Conservation (phyloP, 2,329 filamentous ascomycete species). For the Orbilia quercus region DNA sequence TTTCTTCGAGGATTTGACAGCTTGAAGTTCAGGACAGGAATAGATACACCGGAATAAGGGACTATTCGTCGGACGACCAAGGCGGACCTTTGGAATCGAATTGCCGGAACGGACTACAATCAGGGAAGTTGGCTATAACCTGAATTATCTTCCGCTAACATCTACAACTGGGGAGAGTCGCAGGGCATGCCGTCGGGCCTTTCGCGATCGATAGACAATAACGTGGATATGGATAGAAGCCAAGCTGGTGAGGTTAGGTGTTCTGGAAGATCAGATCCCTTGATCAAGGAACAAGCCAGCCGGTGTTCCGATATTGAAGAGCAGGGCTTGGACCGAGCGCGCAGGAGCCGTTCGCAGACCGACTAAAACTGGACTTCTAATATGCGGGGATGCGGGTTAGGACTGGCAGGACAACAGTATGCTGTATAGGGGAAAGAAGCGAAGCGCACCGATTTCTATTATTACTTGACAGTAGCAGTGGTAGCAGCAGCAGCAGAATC, state of each 20-base stretch:
- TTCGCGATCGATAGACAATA: constrained; percentile 43
- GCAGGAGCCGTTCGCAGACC: constrained; percentile 38
- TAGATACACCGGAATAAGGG: constrained; percentile 30
- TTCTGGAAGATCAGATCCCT: constrained; percentile 54
- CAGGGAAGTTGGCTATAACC: constrained; percentile 30
- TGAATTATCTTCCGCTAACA: constrained; percentile 34
- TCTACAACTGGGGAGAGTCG: constrained; percentile 40
- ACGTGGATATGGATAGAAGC: constrained; percentile 48
- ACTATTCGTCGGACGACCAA: constrained; percentile 35
- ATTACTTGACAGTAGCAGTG: constrained; percentile 16
- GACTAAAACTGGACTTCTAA: constrained; percentile 43
- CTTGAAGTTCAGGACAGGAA: constrained; percentile 30
- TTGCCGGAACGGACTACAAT: constrained; percentile 35
- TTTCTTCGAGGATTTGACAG: constrained; percentile 36
- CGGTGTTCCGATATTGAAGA: constrained; percentile 50
- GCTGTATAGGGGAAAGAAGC: constrained; percentile 26
- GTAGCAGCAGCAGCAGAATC: background rate
- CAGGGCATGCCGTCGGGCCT: constrained; percentile 46
- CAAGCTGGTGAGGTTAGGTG: constrained; percentile 39
- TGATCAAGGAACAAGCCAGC: constrained; percentile 54
- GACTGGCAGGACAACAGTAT: constrained; percentile 24
- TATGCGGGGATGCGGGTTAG: constrained; percentile 43
- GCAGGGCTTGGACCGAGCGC: constrained; percentile 51
- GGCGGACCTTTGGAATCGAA: constrained; percentile 45
- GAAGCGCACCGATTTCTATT: constrained; percentile 43